phyloP scores from a whole-genome alignment of 192 early-diverging fungal species.

The Backusella psychrophila region DNA sequence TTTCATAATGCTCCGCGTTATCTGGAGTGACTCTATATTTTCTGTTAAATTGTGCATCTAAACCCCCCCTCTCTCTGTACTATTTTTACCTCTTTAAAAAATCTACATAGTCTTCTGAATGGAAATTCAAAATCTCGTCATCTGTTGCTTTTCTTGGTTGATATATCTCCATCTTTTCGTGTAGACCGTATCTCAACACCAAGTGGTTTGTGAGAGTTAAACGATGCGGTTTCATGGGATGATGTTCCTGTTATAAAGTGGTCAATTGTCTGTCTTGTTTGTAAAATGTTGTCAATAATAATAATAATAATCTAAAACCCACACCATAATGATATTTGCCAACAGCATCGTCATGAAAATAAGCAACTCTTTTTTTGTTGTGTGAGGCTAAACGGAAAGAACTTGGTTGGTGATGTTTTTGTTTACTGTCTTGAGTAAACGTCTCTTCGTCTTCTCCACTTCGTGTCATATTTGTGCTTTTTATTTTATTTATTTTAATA shows the following conservation, averaged over 20 bases:
- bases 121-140: constrained; percentile 91
- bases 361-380: constrained; percentile 64
- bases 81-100: constrained; percentile 76
- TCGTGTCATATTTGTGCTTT: constrained; percentile 17
- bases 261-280: neutral
- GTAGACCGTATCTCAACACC: constrained; percentile 88
- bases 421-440: constrained; percentile 27
- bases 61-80: neutral
- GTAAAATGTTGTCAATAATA: constrained; percentile 5
- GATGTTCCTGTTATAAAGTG: constrained; percentile 46
- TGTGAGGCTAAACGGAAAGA: constrained; percentile 41
- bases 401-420: constrained; percentile 18
- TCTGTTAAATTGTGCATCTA: neutral
- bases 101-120: constrained; percentile 94
- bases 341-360: constrained; percentile 74
- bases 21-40: constrained; percentile 63
- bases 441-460: constrained; percentile 25
- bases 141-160: constrained; percentile 85
- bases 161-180: constrained; percentile 86
- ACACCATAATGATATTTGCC: constrained; percentile 83
- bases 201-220: constrained; percentile 93
- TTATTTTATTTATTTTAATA: too few species aligned
- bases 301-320: constrained; percentile 11
- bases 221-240: constrained; percentile 92
- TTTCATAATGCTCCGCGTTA: constrained; percentile 57